Base-by-base conservation (phyloP, 345 rosid genomes). In the Alliaria petiolata region DNA sequence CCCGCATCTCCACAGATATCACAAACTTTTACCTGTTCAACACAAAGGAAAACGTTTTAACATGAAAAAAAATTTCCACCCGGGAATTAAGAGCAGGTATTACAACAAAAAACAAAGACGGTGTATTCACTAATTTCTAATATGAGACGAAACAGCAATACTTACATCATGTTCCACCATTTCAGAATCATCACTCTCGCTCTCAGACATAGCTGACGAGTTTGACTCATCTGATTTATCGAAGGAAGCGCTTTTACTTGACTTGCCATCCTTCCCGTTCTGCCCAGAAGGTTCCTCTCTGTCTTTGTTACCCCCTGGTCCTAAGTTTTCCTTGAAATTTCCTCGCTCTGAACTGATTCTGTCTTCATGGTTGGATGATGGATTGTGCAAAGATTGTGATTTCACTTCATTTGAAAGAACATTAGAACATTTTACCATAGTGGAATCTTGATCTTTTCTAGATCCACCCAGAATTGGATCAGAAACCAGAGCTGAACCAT, bases 1-100 rank as follows among this genome's bases (percentile, higher is more conserved):
- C 99, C 99, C 28, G 98, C 91, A 83, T 95, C 99, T 72, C 98
- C 99, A 72, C 99, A 95, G 54, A 92, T 92, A 81, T 95, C 99
- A 69, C 99, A 95, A 50, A 95, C 99, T 83, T 95, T 95, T 60
- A 92, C 99, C 99, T 95, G 85, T 79, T 77, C 61, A 81, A 78
- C 43, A 28, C 42, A 66, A 67, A 66, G 61, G 28, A 50, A 54
- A 54, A 45, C 10, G 10, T 38, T 50, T 47, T 66, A 59, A 62
- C 56, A 59, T 25, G 28, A 30, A 33, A 16, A 9, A 15, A 9
- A 15, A 14, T 19, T 64, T 3, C 38, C 19, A 56, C 14, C 7
- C 8, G n/a, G n/a, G 8, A 42, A 34, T 9, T 28, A 26, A 19
- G 14, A 62, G 22, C 12, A 47, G 62, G 34, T 38, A 26, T 43